Conservation (phyloP, 2,329 filamentous ascomycete species). For the Xylaria sp. region DNA sequence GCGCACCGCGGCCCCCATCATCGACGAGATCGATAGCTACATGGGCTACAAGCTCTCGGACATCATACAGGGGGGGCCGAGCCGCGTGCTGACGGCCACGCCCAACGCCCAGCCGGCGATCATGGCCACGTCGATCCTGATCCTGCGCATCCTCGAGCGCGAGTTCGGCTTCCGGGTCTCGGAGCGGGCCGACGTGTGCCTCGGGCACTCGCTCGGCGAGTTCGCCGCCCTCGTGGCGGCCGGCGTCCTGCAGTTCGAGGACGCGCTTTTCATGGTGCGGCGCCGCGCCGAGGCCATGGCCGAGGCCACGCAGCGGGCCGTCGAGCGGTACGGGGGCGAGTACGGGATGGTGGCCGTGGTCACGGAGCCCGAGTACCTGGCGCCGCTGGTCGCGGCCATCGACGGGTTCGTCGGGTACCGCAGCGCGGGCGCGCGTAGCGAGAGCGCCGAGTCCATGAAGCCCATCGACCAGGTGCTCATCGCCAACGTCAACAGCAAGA, state of each 20-base stretch:
- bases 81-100: slow-evolving; percentile 75
- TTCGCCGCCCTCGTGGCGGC: slow-evolving; percentile 88
- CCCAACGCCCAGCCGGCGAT: slow-evolving; percentile 92
- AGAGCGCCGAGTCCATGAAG: slow-evolving; percentile 68
- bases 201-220: slow-evolving; percentile 91
- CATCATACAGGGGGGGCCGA: slow-evolving; percentile 80
- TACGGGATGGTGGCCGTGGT: slow-evolving; percentile 95
- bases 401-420: slow-evolving; percentile 76
- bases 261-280: slow-evolving; percentile 77
- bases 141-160: slow-evolving; percentile 81
- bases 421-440: slow-evolving; percentile 65
- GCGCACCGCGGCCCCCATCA: slow-evolving; percentile 69
- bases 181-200: slow-evolving; percentile 75
- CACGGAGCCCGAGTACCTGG: slow-evolving; percentile 79
- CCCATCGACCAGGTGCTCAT: slow-evolving; percentile 86
- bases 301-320: slow-evolving; percentile 69
- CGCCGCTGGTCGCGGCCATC: slow-evolving; percentile 70
- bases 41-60: slow-evolving; percentile 75
- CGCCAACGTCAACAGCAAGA: slow-evolving; percentile 93
- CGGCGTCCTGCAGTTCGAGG: slow-evolving; percentile 75
- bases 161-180: slow-evolving; percentile 78
- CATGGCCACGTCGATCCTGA: slow-evolving; percentile 91
- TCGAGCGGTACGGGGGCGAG: slow-evolving; percentile 70
- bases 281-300: slow-evolving; percentile 83
- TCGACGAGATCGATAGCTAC: slow-evolving; percentile 83